These are phyloP conservation scores for Boletus vinaceobasis DNA, from an alignment of 768 basidiomycete species.

Conservation along the genomic window DNA sequence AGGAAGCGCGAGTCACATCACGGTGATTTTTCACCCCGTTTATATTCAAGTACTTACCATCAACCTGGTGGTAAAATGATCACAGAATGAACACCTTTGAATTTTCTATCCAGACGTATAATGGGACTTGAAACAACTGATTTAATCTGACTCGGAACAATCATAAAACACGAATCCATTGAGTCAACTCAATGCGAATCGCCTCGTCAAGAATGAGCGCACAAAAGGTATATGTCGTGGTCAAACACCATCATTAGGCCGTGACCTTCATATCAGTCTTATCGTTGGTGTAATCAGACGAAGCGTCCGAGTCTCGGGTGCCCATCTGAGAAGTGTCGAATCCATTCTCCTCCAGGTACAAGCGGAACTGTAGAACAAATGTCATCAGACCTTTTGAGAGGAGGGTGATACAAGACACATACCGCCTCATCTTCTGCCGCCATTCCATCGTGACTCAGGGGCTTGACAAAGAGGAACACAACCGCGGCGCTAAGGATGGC, in stretches of 20 bases:
- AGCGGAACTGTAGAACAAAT: slow-evolving; percentile 58
- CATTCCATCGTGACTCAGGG: slow-evolving; percentile 78
- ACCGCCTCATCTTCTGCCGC: slow-evolving; percentile 66
- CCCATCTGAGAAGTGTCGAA: slow-evolving; percentile 80
- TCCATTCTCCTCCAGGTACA: slow-evolving; percentile 74
- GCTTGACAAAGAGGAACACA: slow-evolving; percentile 69
- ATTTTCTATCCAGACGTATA: no score
- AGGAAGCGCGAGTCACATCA: no score
- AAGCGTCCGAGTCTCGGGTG: slow-evolving; percentile 30
- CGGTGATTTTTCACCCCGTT: no score
- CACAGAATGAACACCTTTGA: background rate
- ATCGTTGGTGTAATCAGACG: slow-evolving; percentile 14
- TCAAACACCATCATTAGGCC: slow-evolving; percentile 8
- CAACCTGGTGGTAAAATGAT: background rate
- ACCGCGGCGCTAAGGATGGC: slow-evolving; percentile 75
- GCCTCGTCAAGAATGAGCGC: background rate
- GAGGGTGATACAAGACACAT: slow-evolving; percentile 18
- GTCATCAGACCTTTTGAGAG: background rate
- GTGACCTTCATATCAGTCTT: slow-evolving; percentile 11
- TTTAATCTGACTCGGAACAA: background rate
- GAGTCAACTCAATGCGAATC: background rate
- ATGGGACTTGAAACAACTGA: background rate
- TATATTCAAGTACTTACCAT: no score
- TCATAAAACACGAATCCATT: background rate
- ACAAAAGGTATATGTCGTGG: background rate